Base-by-base conservation (phyloP, 208 protist genomes). In the Leptomonas seymouri region DNA sequence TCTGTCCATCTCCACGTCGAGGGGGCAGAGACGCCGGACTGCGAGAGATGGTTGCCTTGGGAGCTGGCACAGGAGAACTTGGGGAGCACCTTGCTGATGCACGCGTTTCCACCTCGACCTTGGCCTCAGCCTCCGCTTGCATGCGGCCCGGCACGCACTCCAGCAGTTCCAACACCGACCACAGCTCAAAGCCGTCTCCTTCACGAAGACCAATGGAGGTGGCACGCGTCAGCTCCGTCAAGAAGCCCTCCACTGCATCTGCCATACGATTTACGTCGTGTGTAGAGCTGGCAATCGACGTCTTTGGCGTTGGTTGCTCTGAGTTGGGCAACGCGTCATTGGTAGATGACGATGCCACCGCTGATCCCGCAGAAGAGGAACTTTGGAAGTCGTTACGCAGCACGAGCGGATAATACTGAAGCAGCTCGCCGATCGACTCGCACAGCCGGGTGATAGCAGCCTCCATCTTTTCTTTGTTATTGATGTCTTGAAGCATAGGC, bases 161-260 rank as follows among this genome's bases (percentile, higher is more conserved):
- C 3, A 92, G 69, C 30, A 85, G 82, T 49, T 86, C 78, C 20
- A 92, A 71, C 25, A 92, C 81, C n/a, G 74, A 71, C 86, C 83
- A 89, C 53, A 89, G 56, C 21, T 85, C 76, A 20, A 75, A 41
- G 4, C 60, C 62, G 21, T 39, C 44, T 7, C 58, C 73, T 15
- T 76, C 69, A 41, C 71, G 42, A 21, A 92, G 78, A 23, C 81
- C 83, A 16, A 74, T 46, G 2, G 83, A 89, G 1, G 89, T 60
- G 14, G 82, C 73, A 34, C 65, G 25, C n/a, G 80, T 80, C 23
- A 82, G 72, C 65, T 92, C 83, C 42, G 75, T 62, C 65, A 92
- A 70, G 45, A 81, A 70, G 14, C 53, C 46, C 53, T 81, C 75
- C 48, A 67, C 63, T 30, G 39, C 44, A 11, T 79, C 76, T 6